Evolutionary conservation across 352 stramenopile genomes (phyloP).

Genomic region (Blastocystis sp.): DNA sequence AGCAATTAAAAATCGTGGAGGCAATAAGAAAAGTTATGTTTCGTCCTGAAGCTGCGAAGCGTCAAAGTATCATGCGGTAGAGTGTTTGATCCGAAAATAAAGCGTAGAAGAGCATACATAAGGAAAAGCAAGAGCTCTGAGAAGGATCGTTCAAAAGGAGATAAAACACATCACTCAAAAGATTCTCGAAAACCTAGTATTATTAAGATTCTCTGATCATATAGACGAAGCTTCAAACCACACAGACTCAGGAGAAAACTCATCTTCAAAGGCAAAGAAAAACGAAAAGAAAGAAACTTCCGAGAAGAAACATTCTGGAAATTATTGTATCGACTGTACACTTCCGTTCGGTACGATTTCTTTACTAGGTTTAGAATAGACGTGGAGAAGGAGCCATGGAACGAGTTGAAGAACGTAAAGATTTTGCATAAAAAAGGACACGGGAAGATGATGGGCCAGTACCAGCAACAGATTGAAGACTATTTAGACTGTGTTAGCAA

Average conservation of each 20-base stretch:
- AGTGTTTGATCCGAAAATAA: not conserved
- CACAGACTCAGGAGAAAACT: not conserved
- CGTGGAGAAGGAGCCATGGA: not conserved
- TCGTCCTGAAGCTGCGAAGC: not conserved
- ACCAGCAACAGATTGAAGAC: slow-evolving; percentile 17
- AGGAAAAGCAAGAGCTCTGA: not conserved
- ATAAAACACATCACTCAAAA: not conserved
- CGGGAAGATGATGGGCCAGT: not conserved
- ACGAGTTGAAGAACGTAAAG: not conserved
- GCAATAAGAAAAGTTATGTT: not conserved
- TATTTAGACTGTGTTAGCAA: slow-evolving; percentile 24
- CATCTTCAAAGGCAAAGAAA: not conserved
- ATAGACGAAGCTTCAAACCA: not conserved
- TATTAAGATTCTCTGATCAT: not conserved
- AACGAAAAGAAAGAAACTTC: not conserved
- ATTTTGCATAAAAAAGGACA: not conserved
- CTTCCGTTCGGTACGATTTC: not conserved
- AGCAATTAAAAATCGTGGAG: not conserved
- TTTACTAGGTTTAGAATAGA: not conserved
- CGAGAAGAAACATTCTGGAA: not conserved
- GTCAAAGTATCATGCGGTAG: not conserved
- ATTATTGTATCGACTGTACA: slow-evolving; percentile 27
- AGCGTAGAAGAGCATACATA: not conserved
- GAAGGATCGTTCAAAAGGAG: not conserved
- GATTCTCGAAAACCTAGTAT: not conserved